Percentiles rank a stretch among this genome's conserved stretches.
These are phyloP conservation scores for Citrullus amarus DNA, from an alignment of 306 rosid species.

Conservation along the genomic window DNA sequence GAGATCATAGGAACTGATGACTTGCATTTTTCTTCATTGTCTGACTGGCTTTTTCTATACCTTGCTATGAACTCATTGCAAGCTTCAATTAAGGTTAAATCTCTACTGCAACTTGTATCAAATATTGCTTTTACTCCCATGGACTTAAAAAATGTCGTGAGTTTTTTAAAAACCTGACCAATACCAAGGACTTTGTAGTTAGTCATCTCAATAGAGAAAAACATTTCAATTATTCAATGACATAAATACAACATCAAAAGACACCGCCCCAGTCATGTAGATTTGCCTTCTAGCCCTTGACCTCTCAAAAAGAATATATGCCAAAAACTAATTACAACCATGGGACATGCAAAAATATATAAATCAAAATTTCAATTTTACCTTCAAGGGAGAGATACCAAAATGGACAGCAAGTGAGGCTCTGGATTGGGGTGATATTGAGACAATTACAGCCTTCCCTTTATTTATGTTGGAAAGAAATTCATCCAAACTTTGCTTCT, in stretches of 20 bases:
- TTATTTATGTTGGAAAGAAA: constrained; percentile 50
- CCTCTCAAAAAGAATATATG: neutral
- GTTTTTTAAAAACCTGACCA: constrained; percentile 65
- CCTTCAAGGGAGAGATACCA: constrained; percentile 79
- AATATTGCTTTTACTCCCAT: constrained; percentile 80
- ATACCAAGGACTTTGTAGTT: neutral
- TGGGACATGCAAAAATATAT: neutral
- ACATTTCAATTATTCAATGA: neutral
- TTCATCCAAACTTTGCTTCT: constrained; percentile 96
- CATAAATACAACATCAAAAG: neutral
- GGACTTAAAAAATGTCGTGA: constrained; percentile 70
- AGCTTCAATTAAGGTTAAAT: constrained; percentile 70
- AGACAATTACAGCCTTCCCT: constrained; percentile 64
- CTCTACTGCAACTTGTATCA: constrained; percentile 91
- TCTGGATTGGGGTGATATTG: constrained; percentile 91
- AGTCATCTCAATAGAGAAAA: neutral
- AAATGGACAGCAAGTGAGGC: constrained; percentile 81
- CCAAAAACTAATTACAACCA: neutral
- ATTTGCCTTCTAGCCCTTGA: neutral
- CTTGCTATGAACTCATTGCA: constrained; percentile 70
- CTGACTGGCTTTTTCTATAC: constrained; percentile 41
- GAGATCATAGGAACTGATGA: constrained; percentile 69
- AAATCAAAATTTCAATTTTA: constrained; percentile 7
- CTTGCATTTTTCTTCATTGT: constrained; percentile 33
- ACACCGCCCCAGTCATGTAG: neutral